Conservation (phyloP, 345 rosid genomes). For the Populus pruinosa region DNA sequence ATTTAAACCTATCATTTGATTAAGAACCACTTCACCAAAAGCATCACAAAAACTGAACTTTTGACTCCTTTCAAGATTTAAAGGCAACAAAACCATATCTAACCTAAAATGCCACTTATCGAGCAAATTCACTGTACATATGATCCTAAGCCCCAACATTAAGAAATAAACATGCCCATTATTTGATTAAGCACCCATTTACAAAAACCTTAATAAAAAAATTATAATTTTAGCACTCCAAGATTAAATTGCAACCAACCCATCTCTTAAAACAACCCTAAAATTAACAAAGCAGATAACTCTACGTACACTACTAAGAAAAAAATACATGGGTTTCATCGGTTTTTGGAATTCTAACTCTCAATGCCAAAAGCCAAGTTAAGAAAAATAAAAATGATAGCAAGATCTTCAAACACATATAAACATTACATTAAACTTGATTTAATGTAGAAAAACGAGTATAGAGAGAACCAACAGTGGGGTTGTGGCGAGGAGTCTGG, state of each 20-base stretch:
- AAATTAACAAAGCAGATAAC: not conserved
- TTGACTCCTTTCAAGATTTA: too few relatives aligned
- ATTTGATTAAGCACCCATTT: not conserved
- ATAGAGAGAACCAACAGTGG: conserved; percentile 10
- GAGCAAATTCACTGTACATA: too few relatives aligned
- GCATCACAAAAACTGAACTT: not conserved
- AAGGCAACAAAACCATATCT: not conserved
- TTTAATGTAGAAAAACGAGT: not conserved
- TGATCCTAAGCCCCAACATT: not conserved
- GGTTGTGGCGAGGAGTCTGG: not conserved
- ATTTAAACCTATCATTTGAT: not conserved
- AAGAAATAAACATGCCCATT: not conserved
- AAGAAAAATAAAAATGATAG: not conserved
- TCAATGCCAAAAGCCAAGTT: not conserved
- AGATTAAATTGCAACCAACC: not conserved
- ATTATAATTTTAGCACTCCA: too few relatives aligned
- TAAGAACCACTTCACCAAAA: not conserved
- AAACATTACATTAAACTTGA: too few relatives aligned
- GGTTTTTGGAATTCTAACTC: not conserved
- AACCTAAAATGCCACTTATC: too few relatives aligned
- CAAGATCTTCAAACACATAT: not conserved
- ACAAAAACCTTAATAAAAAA: not conserved
- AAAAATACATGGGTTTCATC: not conserved
- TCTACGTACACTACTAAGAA: not conserved
- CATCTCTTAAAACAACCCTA: not conserved